Percentiles rank a stretch among this genome's conserved stretches.
These are phyloP conservation scores for Neoarthrinium moseri DNA, from an alignment of 2,329 filamentous ascomycete species.

Conservation along the genomic window DNA sequence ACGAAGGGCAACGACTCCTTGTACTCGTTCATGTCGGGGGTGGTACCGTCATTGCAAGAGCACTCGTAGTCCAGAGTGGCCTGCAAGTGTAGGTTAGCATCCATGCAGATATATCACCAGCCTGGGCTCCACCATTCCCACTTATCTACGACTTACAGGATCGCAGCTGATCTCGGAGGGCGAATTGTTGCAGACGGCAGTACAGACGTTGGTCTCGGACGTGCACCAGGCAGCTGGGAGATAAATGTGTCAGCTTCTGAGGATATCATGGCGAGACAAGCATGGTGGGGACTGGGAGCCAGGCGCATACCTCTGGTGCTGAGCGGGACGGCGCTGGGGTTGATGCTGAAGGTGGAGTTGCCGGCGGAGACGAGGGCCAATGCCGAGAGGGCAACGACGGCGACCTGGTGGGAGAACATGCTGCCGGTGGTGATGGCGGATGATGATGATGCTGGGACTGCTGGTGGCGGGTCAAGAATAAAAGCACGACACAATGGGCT, in stretches of 20 bases:
- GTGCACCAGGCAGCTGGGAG: conserved; percentile 1
- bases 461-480: background rate
- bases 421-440: conserved; percentile 11
- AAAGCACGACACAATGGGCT: background rate
- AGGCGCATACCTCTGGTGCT: conserved; percentile 36
- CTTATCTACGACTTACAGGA: conserved; percentile 5
- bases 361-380: conserved; percentile 37
- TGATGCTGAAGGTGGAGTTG: conserved; percentile 48
- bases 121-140: background rate
- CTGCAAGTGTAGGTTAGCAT: background rate
- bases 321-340: conserved; percentile 33
- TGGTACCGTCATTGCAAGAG: background rate
- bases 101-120: background rate
- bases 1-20: conserved; percentile 21
- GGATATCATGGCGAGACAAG: background rate
- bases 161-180: background rate
- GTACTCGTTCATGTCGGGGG: conserved; percentile 5
- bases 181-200: background rate
- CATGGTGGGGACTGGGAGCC: background rate
- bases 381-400: conserved; percentile 43
- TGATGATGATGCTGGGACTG: background rate
- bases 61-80: conserved; percentile 1
- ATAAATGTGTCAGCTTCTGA: background rate
- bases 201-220: conserved; percentile 5
- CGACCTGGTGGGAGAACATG: conserved; percentile 30